Conservation (phyloP, 2,329 filamentous ascomycete species). For the Anisogramma anomala region DNA sequence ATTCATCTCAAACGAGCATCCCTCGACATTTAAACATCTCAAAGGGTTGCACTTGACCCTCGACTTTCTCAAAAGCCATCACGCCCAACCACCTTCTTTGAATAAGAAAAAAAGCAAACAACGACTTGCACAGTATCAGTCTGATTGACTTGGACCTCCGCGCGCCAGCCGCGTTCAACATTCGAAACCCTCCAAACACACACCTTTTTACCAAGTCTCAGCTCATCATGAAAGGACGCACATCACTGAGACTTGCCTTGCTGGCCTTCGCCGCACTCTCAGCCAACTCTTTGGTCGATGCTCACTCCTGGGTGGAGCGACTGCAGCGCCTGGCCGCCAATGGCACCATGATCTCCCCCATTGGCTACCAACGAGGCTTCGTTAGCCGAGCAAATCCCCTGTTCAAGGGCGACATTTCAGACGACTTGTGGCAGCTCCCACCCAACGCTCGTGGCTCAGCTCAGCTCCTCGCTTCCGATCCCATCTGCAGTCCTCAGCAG, state of each 20-base stretch:
- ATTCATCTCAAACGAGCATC: neutral
- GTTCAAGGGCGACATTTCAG: slow-evolving; percentile 38
- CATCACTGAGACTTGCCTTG: slow-evolving; percentile 5
- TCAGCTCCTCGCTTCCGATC: slow-evolving; percentile 35
- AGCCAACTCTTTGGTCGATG: slow-evolving; percentile 25
- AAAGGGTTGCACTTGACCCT: neutral
- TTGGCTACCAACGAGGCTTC: slow-evolving; percentile 67
- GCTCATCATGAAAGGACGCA: slow-evolving; percentile 6
- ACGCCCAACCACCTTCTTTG: neutral
- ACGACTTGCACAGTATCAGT: neutral
- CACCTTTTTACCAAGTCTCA: neutral
- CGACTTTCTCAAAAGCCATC: neutral
- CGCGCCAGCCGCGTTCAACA: slow-evolving; percentile 5
- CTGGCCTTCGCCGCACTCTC: slow-evolving; percentile 22
- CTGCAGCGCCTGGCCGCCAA: slow-evolving; percentile 59
- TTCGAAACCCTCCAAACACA: neutral
- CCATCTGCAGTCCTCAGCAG: slow-evolving; percentile 55
- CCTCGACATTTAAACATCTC: neutral
- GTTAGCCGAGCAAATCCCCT: slow-evolving; percentile 42
- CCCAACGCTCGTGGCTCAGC: slow-evolving; percentile 35
- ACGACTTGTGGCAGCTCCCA: slow-evolving; percentile 55
- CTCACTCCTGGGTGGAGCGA: slow-evolving; percentile 77
- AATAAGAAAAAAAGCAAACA: neutral
- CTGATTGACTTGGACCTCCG: slow-evolving; percentile 1
- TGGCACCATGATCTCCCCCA: slow-evolving; percentile 57